These are phyloP conservation scores for Metrosideros polymorpha DNA, from an alignment of 441 rosid species.

Conservation along the genomic window DNA sequence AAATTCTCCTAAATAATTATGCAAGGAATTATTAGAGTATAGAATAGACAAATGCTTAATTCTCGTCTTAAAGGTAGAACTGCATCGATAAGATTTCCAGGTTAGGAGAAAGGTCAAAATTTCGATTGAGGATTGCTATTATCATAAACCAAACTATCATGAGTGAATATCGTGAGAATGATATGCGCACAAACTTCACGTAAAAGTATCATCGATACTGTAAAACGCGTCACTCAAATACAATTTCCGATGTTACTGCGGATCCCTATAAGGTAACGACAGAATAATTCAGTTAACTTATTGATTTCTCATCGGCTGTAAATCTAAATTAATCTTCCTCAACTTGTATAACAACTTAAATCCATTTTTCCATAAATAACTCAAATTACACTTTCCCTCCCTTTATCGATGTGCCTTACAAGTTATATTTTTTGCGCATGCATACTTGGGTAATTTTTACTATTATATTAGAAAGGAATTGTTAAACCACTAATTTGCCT, in stretches of 20 bases:
- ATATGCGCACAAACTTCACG: not conserved
- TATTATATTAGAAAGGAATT: not conserved
- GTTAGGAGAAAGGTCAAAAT: not conserved
- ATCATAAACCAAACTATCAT: not conserved
- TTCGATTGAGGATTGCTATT: not conserved
- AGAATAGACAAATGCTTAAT: not conserved
- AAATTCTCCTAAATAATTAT: too few species aligned
- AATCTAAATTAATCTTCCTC: not conserved
- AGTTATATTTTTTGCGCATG: not conserved
- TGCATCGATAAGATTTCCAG: not conserved
- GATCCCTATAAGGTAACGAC: not conserved
- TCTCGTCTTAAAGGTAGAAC: not conserved
- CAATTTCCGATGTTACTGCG: fast-evolving
- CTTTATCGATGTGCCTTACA: not conserved
- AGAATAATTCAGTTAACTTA: not conserved
- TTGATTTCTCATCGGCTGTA: not conserved
- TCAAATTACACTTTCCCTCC: not conserved
- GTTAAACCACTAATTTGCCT: not conserved
- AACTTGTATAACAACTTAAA: not conserved
- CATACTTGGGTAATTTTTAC: not conserved
- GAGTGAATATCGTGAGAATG: not conserved
- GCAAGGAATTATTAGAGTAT: not conserved
- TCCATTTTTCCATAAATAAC: not conserved
- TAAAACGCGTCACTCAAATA: not conserved
- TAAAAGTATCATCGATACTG: fast-evolving